phyloP scores from a whole-genome alignment of 2,329 filamentous ascomycete species.

The Pseudovirgaria hyperparasitica region DNA sequence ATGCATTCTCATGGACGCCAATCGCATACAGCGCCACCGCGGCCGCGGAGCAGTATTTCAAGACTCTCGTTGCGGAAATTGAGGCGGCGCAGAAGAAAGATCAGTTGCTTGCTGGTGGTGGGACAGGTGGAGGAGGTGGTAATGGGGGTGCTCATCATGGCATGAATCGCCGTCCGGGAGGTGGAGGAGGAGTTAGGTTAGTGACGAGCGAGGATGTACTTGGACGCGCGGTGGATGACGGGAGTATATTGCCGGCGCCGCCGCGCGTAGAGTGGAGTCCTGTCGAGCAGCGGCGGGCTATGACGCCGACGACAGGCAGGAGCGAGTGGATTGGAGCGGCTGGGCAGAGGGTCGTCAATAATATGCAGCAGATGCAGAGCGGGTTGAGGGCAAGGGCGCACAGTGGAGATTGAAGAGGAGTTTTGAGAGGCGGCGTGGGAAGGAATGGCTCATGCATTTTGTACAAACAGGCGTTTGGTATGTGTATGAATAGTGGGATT shows the following conservation, averaged over 20 bases:
- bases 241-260: slow-evolving; percentile 15
- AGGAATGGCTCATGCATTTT: too few relatives aligned
- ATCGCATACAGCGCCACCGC: slow-evolving; percentile 73
- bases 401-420: slow-evolving; percentile 15
- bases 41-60: slow-evolving; percentile 75
- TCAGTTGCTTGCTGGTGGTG: too few relatives aligned
- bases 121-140: slow-evolving; percentile 20
- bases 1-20: slow-evolving; percentile 70
- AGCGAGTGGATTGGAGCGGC: slow-evolving; percentile 15
- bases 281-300: slow-evolving; percentile 22
- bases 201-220: slow-evolving; percentile 19
- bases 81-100: slow-evolving; percentile 54
- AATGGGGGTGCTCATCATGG: slow-evolving; percentile 13
- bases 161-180: slow-evolving; percentile 1
- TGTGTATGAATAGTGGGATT: too few relatives aligned
- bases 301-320: slow-evolving; percentile 25
- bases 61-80: slow-evolving; percentile 59
- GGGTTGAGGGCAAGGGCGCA: slow-evolving; percentile 20
- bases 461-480: too few relatives aligned
- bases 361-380: too few relatives aligned
- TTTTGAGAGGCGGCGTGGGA: too few relatives aligned
- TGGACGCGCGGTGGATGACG: slow-evolving; percentile 13
- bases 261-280: slow-evolving; percentile 26
- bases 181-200: slow-evolving; percentile 21
- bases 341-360: slow-evolving; percentile 9